Evolutionary conservation across 2,329 filamentous ascomycete genomes (phyloP), one percentile per base, ranked within the genome.

Genomic region (Verruconis gallopava): DNA sequence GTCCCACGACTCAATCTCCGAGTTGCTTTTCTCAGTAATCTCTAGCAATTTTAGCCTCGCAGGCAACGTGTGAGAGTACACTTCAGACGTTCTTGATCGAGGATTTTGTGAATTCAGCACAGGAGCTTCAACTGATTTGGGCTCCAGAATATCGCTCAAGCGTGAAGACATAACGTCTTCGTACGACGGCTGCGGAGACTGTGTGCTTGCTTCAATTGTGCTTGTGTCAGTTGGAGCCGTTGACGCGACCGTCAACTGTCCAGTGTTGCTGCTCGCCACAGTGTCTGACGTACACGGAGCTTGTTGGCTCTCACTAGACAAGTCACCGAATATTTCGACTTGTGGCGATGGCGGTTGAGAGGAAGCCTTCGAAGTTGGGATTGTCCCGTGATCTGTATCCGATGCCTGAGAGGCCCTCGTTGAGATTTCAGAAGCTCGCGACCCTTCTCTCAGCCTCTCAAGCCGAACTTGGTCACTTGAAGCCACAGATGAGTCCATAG

Each of bases 391-490:
- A n/a, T 44, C 42, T 6, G 37, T 36, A 15, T 43, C 42, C 22
- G 37, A 44, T 12, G 42, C 36, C 13, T 28, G 36, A 14, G 42
- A 41, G 11, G 60, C 62, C 13, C 54, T 49, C 5, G 50, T 54
- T 4, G 61, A 63, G 43, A 62, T 52, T 47, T 57, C 55, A 1
- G 61, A 64, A 30, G 51, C 50, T 20, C 60, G 50, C 12, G 57
- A 60, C 19, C 54, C 53, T 38, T 61, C 58, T 15, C 58, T 54
- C 4, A 62, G 48, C 36, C 59, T 55, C 21, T 62, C 57, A 4
- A 61, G 46, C 40, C 60, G 58, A 3, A 52, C 38, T 21, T 58
- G 56, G 4, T 61, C 58, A 28, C 53, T 53, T 12, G 59, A 63
- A 6, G 53, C 40, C 3, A 52, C 51, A 3, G 57, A 62, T 4